Base-by-base conservation (phyloP, 2,329 filamentous ascomycete species). In the Pyrenochaeta sp. region DNA sequence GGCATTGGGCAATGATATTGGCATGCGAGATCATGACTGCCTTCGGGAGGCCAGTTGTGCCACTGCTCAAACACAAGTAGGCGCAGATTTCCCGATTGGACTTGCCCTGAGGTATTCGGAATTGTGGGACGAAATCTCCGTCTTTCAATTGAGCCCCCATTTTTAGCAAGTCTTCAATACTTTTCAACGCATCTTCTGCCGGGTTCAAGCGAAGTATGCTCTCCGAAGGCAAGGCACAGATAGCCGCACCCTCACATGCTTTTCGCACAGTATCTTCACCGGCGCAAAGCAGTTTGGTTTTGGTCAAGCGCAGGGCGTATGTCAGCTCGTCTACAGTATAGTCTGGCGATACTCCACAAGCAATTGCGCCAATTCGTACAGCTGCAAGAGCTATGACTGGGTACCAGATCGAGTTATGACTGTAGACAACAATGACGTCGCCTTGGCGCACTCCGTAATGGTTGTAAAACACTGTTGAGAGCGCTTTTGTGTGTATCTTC, bases 311-410 rank as follows among this genome's bases (percentile, higher is more conserved):
- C 3, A 87, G 69, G 1, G 82, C 83, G 63, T 85, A 85, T 1
- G 77, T 79, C 80, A 87, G 85, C 55, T 88, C 85, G 34, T 87
- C 84, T 14, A 81, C 74, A 42, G 81, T 85, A 63, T 87, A 87
- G 0, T 82, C 84, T 1, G 84, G 84, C 7, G 77, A 82, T 0
- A 83, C 84, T 2, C 84, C 83, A 13, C 26, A 28, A 28, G n/a
- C n/a, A 13, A 13, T 28, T 6, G 14, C 31, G 54, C 15, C 30
- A n/a, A n/a, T n/a, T 18, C 15, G 30, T 9, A 32, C 8, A 32
- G 13, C 15, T 7, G 30, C 15, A 14, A 17, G 19, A 6, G 19
- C 19, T 6, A 17, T 13, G 6, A 32, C 30, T 17, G 30, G 30
- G 13, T 17, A 17, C 30, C 30, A 32, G 15, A 32, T 32, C 13